A percentile compares a stretch with the other conserved stretches of the same genome.
Conservation (phyloP, 176 grass and related monocot species). For the Areca catechu region DNA sequence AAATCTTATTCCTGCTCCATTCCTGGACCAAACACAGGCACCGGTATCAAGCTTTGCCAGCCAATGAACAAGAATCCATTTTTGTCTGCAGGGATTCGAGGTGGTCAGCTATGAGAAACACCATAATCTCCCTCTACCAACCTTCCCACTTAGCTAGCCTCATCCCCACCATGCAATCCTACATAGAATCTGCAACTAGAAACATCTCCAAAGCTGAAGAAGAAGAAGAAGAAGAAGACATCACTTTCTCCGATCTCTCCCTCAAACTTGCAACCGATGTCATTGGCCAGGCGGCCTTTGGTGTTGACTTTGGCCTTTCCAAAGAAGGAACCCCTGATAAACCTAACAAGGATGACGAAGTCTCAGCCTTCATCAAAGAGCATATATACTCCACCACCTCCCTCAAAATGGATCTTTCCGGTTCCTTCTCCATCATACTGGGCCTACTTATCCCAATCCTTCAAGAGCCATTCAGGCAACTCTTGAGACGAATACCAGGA, state of each 20-base stretch:
- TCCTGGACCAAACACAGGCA: too few relatives aligned
- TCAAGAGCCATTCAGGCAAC: slow-evolving; percentile 30
- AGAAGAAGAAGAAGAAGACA: slow-evolving; percentile 3
- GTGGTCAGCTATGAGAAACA: slow-evolving; percentile 72
- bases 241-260: slow-evolving; percentile 56
- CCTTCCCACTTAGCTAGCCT: slow-evolving; percentile 61
- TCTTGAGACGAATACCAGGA: slow-evolving; percentile 33
- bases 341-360: slow-evolving; percentile 15
- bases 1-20: too few relatives aligned
- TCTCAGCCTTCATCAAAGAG: slow-evolving; percentile 48
- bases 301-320: slow-evolving; percentile 52
- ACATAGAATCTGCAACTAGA: slow-evolving; percentile 30
- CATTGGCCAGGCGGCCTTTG: slow-evolving; percentile 60
- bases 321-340: not conserved
- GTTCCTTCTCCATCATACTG: slow-evolving; percentile 47
- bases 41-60: too few relatives aligned
- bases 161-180: slow-evolving; percentile 62
- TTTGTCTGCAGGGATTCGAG: slow-evolving; percentile 37
- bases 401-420: slow-evolving; percentile 72
- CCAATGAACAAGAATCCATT: not conserved
- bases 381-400: slow-evolving; percentile 65
- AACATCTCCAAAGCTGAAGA: slow-evolving; percentile 4
- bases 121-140: slow-evolving; percentile 73
- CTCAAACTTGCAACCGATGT: slow-evolving; percentile 67
- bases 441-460: slow-evolving; percentile 55